Base-by-base conservation (phyloP, 2,329 filamentous ascomycete species). In the Pseudocercospora fijiensis region DNA sequence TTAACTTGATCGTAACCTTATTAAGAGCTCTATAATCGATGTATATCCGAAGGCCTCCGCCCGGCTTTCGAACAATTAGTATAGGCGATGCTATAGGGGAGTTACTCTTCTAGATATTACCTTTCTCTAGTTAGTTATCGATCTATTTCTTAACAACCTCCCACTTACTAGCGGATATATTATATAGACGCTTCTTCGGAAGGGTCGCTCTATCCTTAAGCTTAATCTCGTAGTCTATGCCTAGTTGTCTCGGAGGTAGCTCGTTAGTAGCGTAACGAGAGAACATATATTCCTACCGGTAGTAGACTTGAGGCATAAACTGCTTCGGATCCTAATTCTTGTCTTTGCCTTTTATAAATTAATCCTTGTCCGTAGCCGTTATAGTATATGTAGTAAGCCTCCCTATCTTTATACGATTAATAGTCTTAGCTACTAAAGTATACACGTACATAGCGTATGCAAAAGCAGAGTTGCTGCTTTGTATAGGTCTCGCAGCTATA, bases 21-120 rank as follows among this genome's bases (percentile, higher is more conserved):
- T 57, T 57, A 33, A 57, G n/a, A 2, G 2, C 55, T 57, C 55
- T 57, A 57, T 57, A 57, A 30, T 57, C 30, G n/a, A 57, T 33
- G 22, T 57, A 57, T 8, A 57, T 16, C 18, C 55, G 55, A 4
- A 57, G 26, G 2, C 55, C n/a, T 16, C 55, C n/a, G 4, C 28
- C 22, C 11, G 26, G 26, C 11, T 57, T 57, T 9, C 16, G 55
- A 5, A 57, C 28, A 6, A 57, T 18, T 18, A n/a, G n/a, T n/a
- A n/a, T n/a, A n/a, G n/a, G n/a, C n/a, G n/a, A n/a, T n/a, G n/a
- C n/a, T n/a, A n/a, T n/a, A n/a, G n/a, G n/a, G n/a, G n/a, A n/a
- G n/a, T n/a, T n/a, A n/a, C n/a, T n/a, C n/a, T n/a, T n/a, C 4
- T 27, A 33, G 26, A 28, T 56, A 11, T n/a, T 16, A 16, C 18